A percentile compares a stretch with the other conserved stretches of the same genome.
Evolutionary conservation across 305 asterid species (phyloP).

Genomic region (Coffea humblotiana): DNA sequence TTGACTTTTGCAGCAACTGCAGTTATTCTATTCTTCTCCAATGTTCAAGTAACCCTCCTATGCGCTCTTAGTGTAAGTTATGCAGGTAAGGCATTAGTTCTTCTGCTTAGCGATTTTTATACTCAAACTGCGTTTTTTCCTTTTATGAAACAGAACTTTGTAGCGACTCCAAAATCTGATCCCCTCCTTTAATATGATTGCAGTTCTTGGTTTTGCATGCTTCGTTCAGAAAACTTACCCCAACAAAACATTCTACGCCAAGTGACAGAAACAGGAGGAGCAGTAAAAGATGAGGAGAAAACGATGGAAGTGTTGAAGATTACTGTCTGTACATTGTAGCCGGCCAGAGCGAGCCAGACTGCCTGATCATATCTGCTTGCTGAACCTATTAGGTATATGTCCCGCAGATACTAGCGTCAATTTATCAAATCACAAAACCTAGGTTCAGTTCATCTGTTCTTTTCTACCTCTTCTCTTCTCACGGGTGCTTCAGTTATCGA

Average conservation of each 20-base stretch:
- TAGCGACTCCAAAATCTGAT: background rate
- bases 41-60: slow-evolving; percentile 65
- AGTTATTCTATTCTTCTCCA: slow-evolving; percentile 56
- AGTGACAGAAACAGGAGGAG: slow-evolving; percentile 40
- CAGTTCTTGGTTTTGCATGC: slow-evolving; percentile 86
- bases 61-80: slow-evolving; percentile 65
- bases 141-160: background rate
- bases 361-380: background rate
- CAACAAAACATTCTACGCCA: slow-evolving; percentile 45
- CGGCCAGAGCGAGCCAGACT: background rate
- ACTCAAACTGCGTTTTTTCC: background rate
- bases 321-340: background rate
- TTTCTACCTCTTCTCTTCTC: background rate
- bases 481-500: background rate
- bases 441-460: background rate
- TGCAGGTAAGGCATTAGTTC: slow-evolving; percentile 48
- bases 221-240: slow-evolving; percentile 76
- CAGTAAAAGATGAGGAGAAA: slow-evolving; percentile 25
- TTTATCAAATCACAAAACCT: background rate
- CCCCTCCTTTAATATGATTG: slow-evolving; percentile 16
- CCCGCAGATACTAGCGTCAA: background rate
- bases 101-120: slow-evolving; percentile 1
- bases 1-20: slow-evolving; percentile 57
- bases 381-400: background rate
- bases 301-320: background rate